Conservation (phyloP, 768 basidiomycete genomes). For the Cystofilobasidium ferigula region DNA sequence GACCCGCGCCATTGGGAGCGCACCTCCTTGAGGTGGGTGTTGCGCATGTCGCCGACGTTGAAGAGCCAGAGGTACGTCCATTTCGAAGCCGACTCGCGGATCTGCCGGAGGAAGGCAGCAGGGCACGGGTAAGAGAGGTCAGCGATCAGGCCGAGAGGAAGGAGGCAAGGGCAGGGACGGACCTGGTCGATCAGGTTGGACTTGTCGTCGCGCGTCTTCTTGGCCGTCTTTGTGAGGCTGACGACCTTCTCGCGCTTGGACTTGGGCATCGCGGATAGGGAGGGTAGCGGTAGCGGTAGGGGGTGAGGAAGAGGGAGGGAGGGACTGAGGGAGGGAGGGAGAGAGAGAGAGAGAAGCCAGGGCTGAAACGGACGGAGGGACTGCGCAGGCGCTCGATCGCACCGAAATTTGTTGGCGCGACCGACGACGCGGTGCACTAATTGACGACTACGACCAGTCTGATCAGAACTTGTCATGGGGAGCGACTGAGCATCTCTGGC, state of each 20-base stretch:
- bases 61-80: constrained; percentile 95
- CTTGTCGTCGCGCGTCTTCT: constrained; percentile 90
- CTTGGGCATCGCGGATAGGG: constrained; percentile 25
- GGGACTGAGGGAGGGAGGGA: neutral
- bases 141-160: neutral
- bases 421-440: too few species aligned
- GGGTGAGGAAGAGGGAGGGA: neutral
- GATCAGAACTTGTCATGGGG: too few species aligned
- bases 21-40: constrained; percentile 85
- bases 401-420: too few species aligned
- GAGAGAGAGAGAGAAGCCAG: too few species aligned
- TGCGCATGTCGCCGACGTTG: constrained; percentile 89
- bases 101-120: too few species aligned
- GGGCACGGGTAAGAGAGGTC: neutral
- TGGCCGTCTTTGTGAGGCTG: constrained; percentile 82
- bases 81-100: constrained; percentile 72
- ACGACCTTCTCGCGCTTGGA: constrained; percentile 46
- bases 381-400: too few species aligned
- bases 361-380: too few species aligned
- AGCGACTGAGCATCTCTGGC: too few species aligned
- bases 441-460: too few species aligned
- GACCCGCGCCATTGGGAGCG: constrained; percentile 87
- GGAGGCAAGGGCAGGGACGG: constrained; percentile 29
- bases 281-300: constrained; percentile 2
- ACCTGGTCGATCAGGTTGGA: constrained; percentile 68